Base-by-base conservation (phyloP, 768 basidiomycete species). In the Amanita inopinata region DNA sequence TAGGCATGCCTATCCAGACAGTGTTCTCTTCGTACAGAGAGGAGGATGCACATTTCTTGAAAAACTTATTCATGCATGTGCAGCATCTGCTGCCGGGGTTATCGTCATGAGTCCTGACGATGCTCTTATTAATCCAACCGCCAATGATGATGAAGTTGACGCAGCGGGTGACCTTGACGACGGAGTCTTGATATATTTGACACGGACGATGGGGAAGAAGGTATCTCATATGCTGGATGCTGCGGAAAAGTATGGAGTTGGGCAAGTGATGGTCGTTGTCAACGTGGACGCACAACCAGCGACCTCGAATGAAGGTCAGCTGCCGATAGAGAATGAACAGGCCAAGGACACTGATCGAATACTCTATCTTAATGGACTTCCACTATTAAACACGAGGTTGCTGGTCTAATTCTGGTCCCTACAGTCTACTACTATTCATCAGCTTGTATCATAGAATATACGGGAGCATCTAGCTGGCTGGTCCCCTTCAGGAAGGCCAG, bases 11-110 rank as follows among this genome's bases (percentile, higher is more conserved):
- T 73, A 78, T 49, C 59, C 63, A 8, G 67, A 71, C 36, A 73
- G 68, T 32, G 67, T 76, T 3, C 56, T 91, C 17, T 56, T 96
- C 11, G 66, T 84, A 11, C 67, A 67, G 33, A 74, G 94, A 20
- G 94, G 94, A 4, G 74, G 69, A 3, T 98, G 94, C 59, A 83
- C 90, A 6, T 97, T 98, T 62, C 60, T 89, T 10, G 74, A 87
- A 50, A 99, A 99, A 62, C 67, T 93, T 11, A 38, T 77, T 9
- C 49, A 69, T 33, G 92, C 91, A 3, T 70, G 71, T 12, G 61
- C 67, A 6, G 84, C 80, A 1, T 82, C 77, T 1, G 89, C 90
- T 3, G 71, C 72, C 0, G 93, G 89, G 1, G 75, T 92, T 6
- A 61, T 98, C 10, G 78, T 94, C 32, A 62, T 85, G 54, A 81